phyloP scores from a whole-genome alignment of 768 basidiomycete genomes.

The Gymnopilus dilepis region DNA sequence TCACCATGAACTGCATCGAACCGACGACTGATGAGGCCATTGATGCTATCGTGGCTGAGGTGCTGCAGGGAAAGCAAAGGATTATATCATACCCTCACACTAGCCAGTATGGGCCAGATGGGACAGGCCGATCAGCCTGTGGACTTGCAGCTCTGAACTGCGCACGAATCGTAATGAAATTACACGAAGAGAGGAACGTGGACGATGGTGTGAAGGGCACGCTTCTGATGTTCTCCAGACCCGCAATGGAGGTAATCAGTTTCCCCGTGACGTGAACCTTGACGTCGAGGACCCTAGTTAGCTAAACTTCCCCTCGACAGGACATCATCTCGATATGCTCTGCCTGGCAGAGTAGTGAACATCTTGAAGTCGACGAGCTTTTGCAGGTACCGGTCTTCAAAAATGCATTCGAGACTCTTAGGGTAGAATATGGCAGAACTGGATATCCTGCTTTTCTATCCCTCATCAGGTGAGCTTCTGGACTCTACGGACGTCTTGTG shows the following conservation, averaged over 20 bases:
- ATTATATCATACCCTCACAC: slow-evolving; percentile 54
- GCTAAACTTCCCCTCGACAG: slow-evolving; percentile 35
- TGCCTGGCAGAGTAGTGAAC: slow-evolving; percentile 50
- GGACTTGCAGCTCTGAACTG: slow-evolving; percentile 74
- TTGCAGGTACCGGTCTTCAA: slow-evolving; percentile 23
- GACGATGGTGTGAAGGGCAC: too few relatives aligned
- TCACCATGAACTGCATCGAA: too few relatives aligned
- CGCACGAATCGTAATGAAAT: slow-evolving; percentile 48
- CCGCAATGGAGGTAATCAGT: too few relatives aligned
- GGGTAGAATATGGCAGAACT: neutral
- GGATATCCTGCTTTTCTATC: neutral
- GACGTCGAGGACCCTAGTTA: too few relatives aligned
- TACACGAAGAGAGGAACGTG: slow-evolving; percentile 32
- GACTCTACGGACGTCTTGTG: too few relatives aligned
- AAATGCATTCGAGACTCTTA: neutral
- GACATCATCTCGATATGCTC: slow-evolving; percentile 62
- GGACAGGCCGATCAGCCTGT: slow-evolving; percentile 54
- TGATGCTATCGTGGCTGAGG: slow-evolving; percentile 14
- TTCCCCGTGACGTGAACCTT: too few relatives aligned
- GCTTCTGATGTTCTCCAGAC: too few relatives aligned
- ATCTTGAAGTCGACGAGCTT: slow-evolving; percentile 26
- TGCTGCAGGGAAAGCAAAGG: slow-evolving; percentile 36
- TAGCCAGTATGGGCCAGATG: slow-evolving; percentile 58
- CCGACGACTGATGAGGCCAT: too few relatives aligned
- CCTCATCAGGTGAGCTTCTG: slow-evolving; percentile 1